A percentile compares a stretch with the other conserved stretches of the same genome.
Conservation (phyloP, 176 grass and related monocot genomes). For the Areca catechu region DNA sequence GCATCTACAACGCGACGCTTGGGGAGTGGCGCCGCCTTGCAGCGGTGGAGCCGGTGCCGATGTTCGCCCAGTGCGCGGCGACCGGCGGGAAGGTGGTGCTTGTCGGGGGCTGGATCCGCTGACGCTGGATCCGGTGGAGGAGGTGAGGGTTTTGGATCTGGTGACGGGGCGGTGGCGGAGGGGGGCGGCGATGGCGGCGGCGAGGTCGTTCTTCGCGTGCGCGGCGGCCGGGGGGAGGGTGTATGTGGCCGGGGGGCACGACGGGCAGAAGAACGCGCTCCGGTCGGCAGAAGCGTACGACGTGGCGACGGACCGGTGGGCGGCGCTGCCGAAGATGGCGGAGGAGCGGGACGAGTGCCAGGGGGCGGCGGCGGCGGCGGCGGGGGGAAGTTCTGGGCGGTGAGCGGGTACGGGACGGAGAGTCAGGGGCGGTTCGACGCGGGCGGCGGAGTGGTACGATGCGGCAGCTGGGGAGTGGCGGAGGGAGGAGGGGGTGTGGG, state of each 20-base stretch:
- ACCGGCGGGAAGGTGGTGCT: slow-evolving; percentile 25
- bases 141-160: slow-evolving; percentile 32
- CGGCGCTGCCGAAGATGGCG: slow-evolving; percentile 35
- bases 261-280: slow-evolving; percentile 51
- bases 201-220: slow-evolving; percentile 50
- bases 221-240: slow-evolving; percentile 6
- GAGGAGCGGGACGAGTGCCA: slow-evolving; percentile 67
- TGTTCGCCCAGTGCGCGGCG: slow-evolving; percentile 7
- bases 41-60: slow-evolving; percentile 1
- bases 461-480: slow-evolving; percentile 13
- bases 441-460: slow-evolving; percentile 33
- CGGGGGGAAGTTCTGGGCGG: slow-evolving; percentile 20
- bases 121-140: slow-evolving; percentile 21
- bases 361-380: slow-evolving; percentile 5
- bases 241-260: slow-evolving; percentile 47
- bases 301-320: slow-evolving; percentile 31
- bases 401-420: slow-evolving; percentile 49
- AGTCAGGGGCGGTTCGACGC: slow-evolving; percentile 37
- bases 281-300: slow-evolving; percentile 34
- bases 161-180: slow-evolving; percentile 30
- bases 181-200: slow-evolving; percentile 21
- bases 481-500: slow-evolving; percentile 21
- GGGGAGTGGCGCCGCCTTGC: slow-evolving; percentile 18
- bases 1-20: slow-evolving; percentile 4
- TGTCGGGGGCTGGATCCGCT: slow-evolving; percentile 39